Conservation (phyloP, 2,329 filamentous ascomycete species). For the Pezicula carpinea region DNA sequence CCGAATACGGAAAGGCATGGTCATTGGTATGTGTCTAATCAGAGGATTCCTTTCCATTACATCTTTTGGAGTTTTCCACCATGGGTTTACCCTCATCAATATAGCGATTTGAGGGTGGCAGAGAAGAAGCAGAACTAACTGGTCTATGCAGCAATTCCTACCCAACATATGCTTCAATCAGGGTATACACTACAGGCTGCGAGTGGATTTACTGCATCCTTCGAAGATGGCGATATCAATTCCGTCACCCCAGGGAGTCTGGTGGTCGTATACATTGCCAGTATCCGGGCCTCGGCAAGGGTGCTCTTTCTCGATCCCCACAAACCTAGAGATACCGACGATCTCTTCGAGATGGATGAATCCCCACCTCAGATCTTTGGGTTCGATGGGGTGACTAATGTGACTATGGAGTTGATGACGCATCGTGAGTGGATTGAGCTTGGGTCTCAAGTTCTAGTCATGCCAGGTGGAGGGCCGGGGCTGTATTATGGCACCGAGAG, state of each 20-base stretch:
- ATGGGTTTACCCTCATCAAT: no score
- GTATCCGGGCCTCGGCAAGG: constrained; percentile 75
- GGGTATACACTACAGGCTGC: constrained; percentile 58
- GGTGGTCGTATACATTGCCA: constrained; percentile 82
- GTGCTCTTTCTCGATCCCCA: constrained; percentile 49
- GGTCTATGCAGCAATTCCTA: constrained; percentile 43
- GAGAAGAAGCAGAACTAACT: no score
- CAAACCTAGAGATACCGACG: constrained; percentile 30
- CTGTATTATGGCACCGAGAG: constrained; percentile 49
- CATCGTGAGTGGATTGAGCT: constrained; percentile 70
- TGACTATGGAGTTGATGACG: constrained; percentile 64
- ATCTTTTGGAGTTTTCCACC: no score
- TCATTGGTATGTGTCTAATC: constrained; percentile 41
- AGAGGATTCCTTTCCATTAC: no score
- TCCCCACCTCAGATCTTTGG: constrained; percentile 33
- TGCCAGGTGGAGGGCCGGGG: constrained; percentile 65
- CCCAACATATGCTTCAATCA: constrained; percentile 51
- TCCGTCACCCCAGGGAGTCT: constrained; percentile 62
- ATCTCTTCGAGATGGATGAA: constrained; percentile 52
- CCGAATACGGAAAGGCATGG: constrained; percentile 73
- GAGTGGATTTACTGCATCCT: constrained; percentile 66
- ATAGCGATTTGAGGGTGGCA: no score
- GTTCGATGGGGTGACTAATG: constrained; percentile 36
- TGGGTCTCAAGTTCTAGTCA: constrained; percentile 63
- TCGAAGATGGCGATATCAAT: constrained; percentile 58